These are phyloP conservation scores for Hypoxylon sp. DNA, from an alignment of 2,329 filamentous ascomycete species.

Conservation along the genomic window DNA sequence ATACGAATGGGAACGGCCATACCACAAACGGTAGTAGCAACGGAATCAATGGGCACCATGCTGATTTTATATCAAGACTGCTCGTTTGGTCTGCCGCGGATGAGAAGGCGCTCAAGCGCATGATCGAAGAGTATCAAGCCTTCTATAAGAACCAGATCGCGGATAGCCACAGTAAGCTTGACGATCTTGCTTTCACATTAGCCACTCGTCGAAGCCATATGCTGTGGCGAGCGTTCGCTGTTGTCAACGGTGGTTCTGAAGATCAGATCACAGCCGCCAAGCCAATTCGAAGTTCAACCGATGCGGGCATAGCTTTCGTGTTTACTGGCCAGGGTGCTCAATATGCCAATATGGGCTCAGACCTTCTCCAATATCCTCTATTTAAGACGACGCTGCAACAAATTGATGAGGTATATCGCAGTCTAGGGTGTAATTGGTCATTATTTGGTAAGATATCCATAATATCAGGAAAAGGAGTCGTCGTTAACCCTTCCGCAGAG, in stretches of 20 bases:
- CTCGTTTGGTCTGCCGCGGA: conserved; percentile 53
- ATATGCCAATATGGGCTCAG: conserved; percentile 50
- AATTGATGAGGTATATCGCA: conserved; percentile 39
- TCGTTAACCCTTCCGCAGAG: conserved; percentile 40
- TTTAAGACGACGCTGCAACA: conserved; percentile 43
- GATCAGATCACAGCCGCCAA: conserved; percentile 27
- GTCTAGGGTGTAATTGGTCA: conserved; percentile 50
- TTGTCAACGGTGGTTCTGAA: conserved; percentile 33
- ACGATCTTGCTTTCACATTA: conserved; percentile 51
- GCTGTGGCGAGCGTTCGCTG: conserved; percentile 50
- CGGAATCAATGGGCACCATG: conserved; percentile 46
- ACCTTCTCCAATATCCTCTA: conserved; percentile 49
- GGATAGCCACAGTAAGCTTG: conserved; percentile 32
- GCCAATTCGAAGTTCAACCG: conserved; percentile 43
- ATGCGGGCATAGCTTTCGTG: conserved; percentile 49
- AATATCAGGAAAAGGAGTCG: background rate
- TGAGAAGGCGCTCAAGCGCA: conserved; percentile 51
- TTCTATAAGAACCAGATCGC: conserved; percentile 45
- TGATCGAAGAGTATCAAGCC: conserved; percentile 45
- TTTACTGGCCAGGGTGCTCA: conserved; percentile 55
- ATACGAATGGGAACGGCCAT: conserved; percentile 16
- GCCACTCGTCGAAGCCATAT: conserved; percentile 49
- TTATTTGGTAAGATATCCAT: conserved; percentile 46
- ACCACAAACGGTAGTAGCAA: conserved; percentile 18
- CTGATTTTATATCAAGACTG: conserved; percentile 44